These are phyloP conservation scores for Rhodotorula kratochvilovae DNA, from an alignment of 768 basidiomycete genomes.

Conservation along the genomic window DNA sequence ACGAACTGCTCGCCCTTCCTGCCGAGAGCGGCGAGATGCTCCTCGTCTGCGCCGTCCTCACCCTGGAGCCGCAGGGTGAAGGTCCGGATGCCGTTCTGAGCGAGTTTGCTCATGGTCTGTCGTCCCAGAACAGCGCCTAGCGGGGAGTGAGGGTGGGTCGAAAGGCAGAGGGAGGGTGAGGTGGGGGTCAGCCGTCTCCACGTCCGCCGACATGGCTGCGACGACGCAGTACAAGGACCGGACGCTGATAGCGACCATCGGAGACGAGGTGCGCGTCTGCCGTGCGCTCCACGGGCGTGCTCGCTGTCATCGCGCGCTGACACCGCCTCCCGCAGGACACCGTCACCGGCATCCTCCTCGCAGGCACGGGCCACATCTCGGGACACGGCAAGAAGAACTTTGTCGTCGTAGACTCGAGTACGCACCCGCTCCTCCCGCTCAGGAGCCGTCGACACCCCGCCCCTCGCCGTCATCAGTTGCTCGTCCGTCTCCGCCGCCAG, in stretches of 20 bases:
- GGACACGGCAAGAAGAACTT: slow-evolving; percentile 96
- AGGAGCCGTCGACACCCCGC: neutral
- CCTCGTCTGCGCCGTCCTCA: too few species aligned
- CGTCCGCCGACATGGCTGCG: neutral
- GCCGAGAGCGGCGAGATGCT: slow-evolving; percentile 12
- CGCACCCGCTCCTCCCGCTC: slow-evolving; percentile 39
- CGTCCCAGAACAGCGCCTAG: neutral
- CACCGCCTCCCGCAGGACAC: slow-evolving; percentile 64
- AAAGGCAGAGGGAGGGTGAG: too few species aligned
- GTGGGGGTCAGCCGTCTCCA: neutral
- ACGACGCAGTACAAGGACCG: slow-evolving; percentile 55
- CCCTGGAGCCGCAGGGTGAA: neutral
- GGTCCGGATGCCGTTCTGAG: neutral
- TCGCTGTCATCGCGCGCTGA: neutral
- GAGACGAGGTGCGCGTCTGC: slow-evolving; percentile 75
- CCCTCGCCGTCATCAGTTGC: slow-evolving; percentile 2
- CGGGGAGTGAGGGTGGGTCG: too few species aligned
- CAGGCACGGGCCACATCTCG: slow-evolving; percentile 87
- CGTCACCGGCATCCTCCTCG: slow-evolving; percentile 88
- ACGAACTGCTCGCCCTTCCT: neutral
- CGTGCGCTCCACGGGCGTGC: too few species aligned
- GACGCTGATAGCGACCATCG: slow-evolving; percentile 87
- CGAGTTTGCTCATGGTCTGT: neutral
- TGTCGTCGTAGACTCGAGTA: slow-evolving; percentile 87
- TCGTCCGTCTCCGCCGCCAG: neutral